Evolutionary conservation across 768 basidiomycete genomes (phyloP).

Genomic region (Tylopilus vinaceipallidus): DNA sequence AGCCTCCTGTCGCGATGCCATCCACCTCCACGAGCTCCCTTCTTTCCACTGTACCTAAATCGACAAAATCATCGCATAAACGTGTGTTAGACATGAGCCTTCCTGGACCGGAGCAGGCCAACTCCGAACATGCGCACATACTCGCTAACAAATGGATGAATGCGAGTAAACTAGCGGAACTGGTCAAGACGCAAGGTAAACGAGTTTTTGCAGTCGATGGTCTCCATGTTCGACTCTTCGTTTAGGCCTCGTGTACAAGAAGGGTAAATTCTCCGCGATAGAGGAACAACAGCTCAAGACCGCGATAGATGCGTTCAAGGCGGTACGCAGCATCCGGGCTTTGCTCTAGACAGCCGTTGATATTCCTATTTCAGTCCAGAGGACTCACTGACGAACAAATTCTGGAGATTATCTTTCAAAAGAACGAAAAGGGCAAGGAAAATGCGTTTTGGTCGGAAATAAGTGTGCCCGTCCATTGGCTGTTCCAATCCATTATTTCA

Average conservation of each 20-base stretch:
- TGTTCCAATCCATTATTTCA: slow-evolving; percentile 4
- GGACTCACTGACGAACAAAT: slow-evolving; percentile 55
- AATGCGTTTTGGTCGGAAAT: slow-evolving; percentile 78
- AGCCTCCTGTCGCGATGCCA: slow-evolving; percentile 41
- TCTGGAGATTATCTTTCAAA: slow-evolving; percentile 64
- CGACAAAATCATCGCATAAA: slow-evolving; percentile 35
- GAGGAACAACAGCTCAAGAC: slow-evolving; percentile 65
- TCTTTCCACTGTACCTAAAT: slow-evolving; percentile 39
- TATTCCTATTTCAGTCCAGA: slow-evolving; percentile 39
- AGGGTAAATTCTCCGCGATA: slow-evolving; percentile 81
- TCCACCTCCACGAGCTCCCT: slow-evolving; percentile 41
- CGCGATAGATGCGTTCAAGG: slow-evolving; percentile 63
- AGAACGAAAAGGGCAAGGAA: slow-evolving; percentile 57
- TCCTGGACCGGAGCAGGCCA: slow-evolving; percentile 40
- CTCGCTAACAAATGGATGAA: slow-evolving; percentile 81
- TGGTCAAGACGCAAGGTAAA: slow-evolving; percentile 67
- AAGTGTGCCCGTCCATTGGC: slow-evolving; percentile 44
- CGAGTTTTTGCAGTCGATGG: background rate
- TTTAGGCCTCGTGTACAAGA: slow-evolving; percentile 80
- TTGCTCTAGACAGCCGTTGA: background rate
- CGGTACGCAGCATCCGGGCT: slow-evolving; percentile 39
- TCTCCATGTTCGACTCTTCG: slow-evolving; percentile 1
- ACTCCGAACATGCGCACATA: slow-evolving; percentile 60
- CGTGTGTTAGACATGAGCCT: slow-evolving; percentile 44
- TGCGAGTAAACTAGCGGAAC: slow-evolving; percentile 61